Evolutionary conservation across 208 protist genomes (phyloP).

Genomic region (Blechomonas ayalai): DNA sequence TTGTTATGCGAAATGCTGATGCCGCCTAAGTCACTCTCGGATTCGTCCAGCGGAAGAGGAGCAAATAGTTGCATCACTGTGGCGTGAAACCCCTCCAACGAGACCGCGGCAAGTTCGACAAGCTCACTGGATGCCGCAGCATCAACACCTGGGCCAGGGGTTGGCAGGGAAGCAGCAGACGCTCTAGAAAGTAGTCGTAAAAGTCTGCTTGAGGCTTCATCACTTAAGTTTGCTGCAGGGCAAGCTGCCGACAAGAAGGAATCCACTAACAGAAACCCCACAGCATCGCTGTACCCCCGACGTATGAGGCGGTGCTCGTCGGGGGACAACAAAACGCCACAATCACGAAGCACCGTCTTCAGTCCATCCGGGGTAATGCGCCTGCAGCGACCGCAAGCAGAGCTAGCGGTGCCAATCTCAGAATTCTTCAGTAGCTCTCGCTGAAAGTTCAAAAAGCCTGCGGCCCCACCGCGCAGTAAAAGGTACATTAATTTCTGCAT

Average conservation of each 20-base stretch:
- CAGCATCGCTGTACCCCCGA: conserved; percentile 61
- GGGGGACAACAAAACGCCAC: conserved; percentile 49
- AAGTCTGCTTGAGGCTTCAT: background rate
- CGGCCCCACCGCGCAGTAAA: conserved; percentile 59
- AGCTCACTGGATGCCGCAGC: background rate
- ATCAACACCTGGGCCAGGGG: conserved; percentile 1
- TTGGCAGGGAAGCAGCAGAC: background rate
- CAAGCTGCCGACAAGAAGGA: conserved; percentile 21
- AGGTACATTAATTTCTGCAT: conserved; percentile 40
- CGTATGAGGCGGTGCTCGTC: conserved; percentile 42
- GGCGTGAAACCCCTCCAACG: background rate
- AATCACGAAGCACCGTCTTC: conserved; percentile 38
- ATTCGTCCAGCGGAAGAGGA: conserved; percentile 2
- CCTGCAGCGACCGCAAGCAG: too few species aligned
- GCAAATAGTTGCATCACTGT: background rate
- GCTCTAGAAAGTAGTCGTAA: too few species aligned
- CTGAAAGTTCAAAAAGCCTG: conserved; percentile 46
- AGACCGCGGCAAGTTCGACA: conserved; percentile 5
- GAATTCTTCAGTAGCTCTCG: conserved; percentile 16
- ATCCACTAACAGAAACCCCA: conserved; percentile 65
- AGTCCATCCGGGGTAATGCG: conserved; percentile 69
- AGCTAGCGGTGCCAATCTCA: conserved; percentile 13
- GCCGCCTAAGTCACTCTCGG: conserved; percentile 6
- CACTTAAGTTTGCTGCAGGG: conserved; percentile 1
- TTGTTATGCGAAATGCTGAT: conserved; percentile 13